Base-by-base conservation (phyloP, 768 basidiomycete species). In the Leccinum disarticulatum region DNA sequence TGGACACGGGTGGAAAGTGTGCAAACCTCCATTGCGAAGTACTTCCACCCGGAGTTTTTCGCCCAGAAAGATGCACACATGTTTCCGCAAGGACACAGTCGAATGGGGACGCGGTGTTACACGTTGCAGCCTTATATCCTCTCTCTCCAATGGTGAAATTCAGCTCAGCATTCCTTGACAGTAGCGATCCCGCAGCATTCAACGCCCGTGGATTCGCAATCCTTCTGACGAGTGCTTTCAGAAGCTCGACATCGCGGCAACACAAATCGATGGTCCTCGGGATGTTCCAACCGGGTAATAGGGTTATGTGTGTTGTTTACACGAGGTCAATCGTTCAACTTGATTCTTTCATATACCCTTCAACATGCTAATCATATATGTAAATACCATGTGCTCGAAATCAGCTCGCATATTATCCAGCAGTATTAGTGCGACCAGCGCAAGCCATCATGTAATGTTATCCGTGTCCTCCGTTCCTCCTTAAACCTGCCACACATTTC, bases 401-500 rank as follows among this genome's bases (percentile, higher is more conserved):
- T 31, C 55, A 33, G 19, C 55, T 33, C 31, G 55, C 22, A 17
- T 11, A 8, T 31, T 22, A 14, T 10, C 15, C 5, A 15, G 38
- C 8, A 17, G 22, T 22, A 22, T 22, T 22, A 22, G 3, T 19
- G 43, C 30, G 43, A 30, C 43, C 43, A 48, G 43, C 38, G n/a
- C 36, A 41, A 52, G 31, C 27, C n/a, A 54, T 30, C 38, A 30
- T n/a, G 8, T 10, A 2, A 27, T 27, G 10, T 27, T 55, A 61
- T 13, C 58, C 58, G 7, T 64, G 63, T 0, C 64, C 56, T 7
- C 19, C 61, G 4, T 31, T 49, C 25, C 30, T 31, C 50, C 28
- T 36, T 9, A 19, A 19, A 7, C 28, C 7, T 3, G 3, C 15
- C 41, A 33, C 8, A 11, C 36, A 33, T 22, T 22, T 25, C 41